A percentile compares a stretch with the other conserved stretches of the same genome.
Evolutionary conservation across 805 yeast species (phyloP).

Genomic region (Candida fluviatilis): DNA sequence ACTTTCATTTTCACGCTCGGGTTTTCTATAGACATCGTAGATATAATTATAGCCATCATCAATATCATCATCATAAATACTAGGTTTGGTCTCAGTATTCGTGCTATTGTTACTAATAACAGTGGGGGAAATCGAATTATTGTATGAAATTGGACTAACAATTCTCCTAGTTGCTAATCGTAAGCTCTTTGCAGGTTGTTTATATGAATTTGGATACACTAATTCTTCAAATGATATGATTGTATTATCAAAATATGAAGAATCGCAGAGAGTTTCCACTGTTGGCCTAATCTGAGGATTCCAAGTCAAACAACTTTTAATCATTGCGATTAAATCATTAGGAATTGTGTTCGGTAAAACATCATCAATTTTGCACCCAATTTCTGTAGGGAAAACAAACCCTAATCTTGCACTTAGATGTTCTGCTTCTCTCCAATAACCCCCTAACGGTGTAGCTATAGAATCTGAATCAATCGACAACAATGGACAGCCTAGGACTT

Average conservation of each 20-base stretch:
- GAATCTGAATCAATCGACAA: conserved; percentile 16
- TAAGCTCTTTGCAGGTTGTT: background rate
- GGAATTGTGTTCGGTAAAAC: conserved; percentile 44
- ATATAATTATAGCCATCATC: conserved; percentile 5
- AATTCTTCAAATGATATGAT: conserved; percentile 2
- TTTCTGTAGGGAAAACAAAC: conserved; percentile 50
- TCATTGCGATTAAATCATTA: conserved; percentile 39
- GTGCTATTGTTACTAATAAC: background rate
- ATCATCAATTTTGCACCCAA: conserved; percentile 45
- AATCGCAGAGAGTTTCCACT: conserved; percentile 42
- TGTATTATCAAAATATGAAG: conserved; percentile 54
- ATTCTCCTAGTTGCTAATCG: background rate
- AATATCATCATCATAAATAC: conserved; percentile 4
- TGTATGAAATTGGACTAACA: conserved; percentile 2
- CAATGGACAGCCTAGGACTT: conserved; percentile 71
- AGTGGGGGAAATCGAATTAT: conserved; percentile 1
- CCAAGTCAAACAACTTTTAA: conserved; percentile 63
- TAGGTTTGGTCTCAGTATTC: background rate
- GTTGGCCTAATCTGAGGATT: conserved; percentile 65
- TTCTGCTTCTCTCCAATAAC: conserved; percentile 67
- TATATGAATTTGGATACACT: conserved; percentile 2
- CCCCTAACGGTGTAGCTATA: conserved; percentile 50
- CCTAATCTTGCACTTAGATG: conserved; percentile 51
- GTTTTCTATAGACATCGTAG: background rate
- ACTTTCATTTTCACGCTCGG: too few species aligned